These are phyloP conservation scores for Gossypium stocksii DNA, from an alignment of 345 rosid species.

Conservation along the genomic window DNA sequence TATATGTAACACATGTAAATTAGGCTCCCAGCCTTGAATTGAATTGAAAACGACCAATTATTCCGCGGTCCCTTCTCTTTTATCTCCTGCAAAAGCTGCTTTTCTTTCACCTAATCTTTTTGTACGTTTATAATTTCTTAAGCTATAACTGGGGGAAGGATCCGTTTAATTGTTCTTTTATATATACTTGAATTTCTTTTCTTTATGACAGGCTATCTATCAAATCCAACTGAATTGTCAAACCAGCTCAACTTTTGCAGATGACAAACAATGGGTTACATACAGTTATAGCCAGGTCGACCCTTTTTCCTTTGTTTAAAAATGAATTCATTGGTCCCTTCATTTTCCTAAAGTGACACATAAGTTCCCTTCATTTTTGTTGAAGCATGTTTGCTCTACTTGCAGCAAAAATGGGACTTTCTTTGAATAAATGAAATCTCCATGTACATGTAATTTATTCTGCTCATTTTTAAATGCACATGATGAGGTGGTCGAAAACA, in stretches of 20 bases:
- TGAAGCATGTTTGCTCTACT: too few relatives aligned
- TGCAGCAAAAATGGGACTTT: too few relatives aligned
- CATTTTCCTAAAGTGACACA: too few relatives aligned
- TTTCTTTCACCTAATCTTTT: background rate
- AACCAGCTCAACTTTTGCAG: background rate
- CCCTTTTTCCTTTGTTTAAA: background rate
- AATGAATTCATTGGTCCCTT: too few relatives aligned
- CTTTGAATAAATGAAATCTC: too few relatives aligned
- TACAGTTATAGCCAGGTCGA: background rate
- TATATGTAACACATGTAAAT: conserved; percentile 1
- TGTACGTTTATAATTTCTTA: background rate
- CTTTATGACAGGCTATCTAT: background rate
- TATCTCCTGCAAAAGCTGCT: background rate
- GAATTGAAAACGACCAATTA: background rate
- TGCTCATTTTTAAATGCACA: conserved; percentile 26
- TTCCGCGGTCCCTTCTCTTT: background rate
- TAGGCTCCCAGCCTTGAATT: background rate
- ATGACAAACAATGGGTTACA: background rate
- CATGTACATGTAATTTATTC: background rate
- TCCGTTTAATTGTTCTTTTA: background rate
- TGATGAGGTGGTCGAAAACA: conserved; percentile 46
- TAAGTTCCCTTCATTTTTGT: background rate
- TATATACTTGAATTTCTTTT: background rate
- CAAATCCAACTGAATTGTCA: conserved; percentile 14
- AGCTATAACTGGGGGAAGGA: background rate